Evolutionary conservation across 345 rosid genomes (phyloP), one percentile per base, ranked within the genome.

Genomic region (Eucalyptus marginata): DNA sequence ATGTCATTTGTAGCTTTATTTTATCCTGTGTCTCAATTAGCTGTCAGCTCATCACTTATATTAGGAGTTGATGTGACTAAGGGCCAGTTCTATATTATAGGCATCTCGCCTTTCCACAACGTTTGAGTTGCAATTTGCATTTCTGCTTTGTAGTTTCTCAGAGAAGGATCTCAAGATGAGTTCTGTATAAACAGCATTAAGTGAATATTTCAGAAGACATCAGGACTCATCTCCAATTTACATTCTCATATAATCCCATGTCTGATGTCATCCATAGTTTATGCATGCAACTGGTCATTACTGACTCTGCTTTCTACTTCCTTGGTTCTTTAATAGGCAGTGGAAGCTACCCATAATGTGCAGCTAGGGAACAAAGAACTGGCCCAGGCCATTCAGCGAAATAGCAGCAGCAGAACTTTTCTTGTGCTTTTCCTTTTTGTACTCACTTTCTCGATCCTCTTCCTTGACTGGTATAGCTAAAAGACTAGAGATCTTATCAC

Each of bases 401-500:
- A 96, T 89, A 95, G 95, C 95, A 93, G 97, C 91, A 95, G 97
- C 96, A 94, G 99, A 92, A 98, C 99, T 43, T 96, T 98, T 92
- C 97, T 96, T 86, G 87, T 96, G 91, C 95, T 96, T 81, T 97
- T 97, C 91, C 91, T 97, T 49, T 92, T 96, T 93, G 97, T 96
- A 56, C 97, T 97, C 88, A 96, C 97, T 17, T 97, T 97, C 90
- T 95, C 97, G 31, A 93, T 98, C 89, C 93, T 98, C 92, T 97
- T 98, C 93, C 98, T 98, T 49, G 99, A 96, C 91, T 94, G 98
- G 99, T 98, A 96, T 91, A 93, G 94, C 87, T 98, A 90, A 92
- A 25, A 20, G 27, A 40, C 10, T 52, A 88, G 1, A 44, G 49
- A 46, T 40, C 44, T 52, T 14, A 17, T 18, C 84, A 36, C 29